Evolutionary conservation across 140 eudicot species (phyloP).

Genomic region (Oenanthe javanica): DNA sequence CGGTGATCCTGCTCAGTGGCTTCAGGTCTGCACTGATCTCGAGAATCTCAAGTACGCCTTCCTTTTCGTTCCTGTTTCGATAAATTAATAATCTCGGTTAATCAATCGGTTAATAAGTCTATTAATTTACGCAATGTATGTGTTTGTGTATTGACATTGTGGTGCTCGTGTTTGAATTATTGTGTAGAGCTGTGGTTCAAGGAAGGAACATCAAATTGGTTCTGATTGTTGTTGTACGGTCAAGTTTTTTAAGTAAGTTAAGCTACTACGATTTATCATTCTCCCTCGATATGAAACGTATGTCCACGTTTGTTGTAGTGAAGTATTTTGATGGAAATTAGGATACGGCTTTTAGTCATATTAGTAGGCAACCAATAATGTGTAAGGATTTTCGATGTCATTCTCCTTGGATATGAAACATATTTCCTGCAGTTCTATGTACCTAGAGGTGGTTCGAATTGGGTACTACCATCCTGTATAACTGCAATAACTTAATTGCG

Average conservation of each 20-base stretch:
- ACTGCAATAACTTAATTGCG: background rate
- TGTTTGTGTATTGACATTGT: background rate
- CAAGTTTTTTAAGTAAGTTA: conserved; percentile 44
- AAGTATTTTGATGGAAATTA: background rate
- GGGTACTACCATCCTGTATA: background rate
- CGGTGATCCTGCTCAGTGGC: conserved; percentile 80
- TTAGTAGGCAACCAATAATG: background rate
- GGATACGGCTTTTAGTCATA: background rate
- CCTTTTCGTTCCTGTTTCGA: background rate
- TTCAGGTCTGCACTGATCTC: conserved; percentile 73
- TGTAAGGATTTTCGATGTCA: background rate
- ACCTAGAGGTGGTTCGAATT: background rate
- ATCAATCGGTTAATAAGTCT: background rate
- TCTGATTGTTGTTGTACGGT: conserved; percentile 48
- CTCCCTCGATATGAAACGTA: background rate
- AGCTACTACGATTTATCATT: background rate
- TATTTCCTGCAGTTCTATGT: background rate
- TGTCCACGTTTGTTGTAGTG: background rate
- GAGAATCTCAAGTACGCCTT: conserved; percentile 73
- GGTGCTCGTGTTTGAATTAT: background rate
- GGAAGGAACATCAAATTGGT: conserved; percentile 75
- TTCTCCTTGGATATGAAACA: background rate
- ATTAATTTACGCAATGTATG: background rate
- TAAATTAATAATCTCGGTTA: background rate
- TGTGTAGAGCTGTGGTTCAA: conserved; percentile 49